A percentile compares a stretch with the other conserved stretches of the same genome.
phyloP scores from a whole-genome alignment of 2,329 filamentous ascomycete genomes.

The Ascocoryne sarcoides region DNA sequence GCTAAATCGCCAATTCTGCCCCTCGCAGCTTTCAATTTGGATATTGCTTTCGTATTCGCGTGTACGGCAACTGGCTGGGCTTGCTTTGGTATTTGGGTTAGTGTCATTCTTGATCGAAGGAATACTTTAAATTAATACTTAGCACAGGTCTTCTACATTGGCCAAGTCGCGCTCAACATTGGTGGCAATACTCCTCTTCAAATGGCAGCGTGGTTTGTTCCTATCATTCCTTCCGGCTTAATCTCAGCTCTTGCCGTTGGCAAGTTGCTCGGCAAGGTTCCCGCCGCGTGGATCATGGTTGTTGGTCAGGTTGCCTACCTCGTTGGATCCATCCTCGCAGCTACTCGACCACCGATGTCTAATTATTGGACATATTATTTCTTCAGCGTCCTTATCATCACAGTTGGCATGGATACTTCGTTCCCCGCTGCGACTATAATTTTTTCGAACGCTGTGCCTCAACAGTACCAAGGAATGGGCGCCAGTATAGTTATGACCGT shows the following conservation, averaged over 20 bases:
- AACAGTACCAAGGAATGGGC: conserved; percentile 42
- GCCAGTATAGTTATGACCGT: conserved; percentile 40
- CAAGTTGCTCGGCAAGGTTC: conserved; percentile 5
- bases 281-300: conserved; percentile 36
- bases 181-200: conserved; percentile 8
- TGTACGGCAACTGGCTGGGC: conserved; percentile 16
- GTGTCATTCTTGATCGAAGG: no score
- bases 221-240: conserved; percentile 7
- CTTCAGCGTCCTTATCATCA: conserved; percentile 46
- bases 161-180: conserved; percentile 4
- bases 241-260: conserved; percentile 8
- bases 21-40: conserved; percentile 1
- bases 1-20: neutral
- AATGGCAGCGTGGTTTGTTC: conserved; percentile 10
- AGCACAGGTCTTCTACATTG: no score
- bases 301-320: conserved; percentile 28
- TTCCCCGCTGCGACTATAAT: conserved; percentile 55
- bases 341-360: conserved; percentile 41
- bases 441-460: conserved; percentile 47
- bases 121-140: no score
- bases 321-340: conserved; percentile 32
- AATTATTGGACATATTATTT: conserved; percentile 57
- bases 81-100: conserved; percentile 10
- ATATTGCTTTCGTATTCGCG: conserved; percentile 1
- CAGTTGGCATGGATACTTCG: conserved; percentile 56